Conservation (phyloP, 257 asterid species). For the Solanum boliviense region DNA sequence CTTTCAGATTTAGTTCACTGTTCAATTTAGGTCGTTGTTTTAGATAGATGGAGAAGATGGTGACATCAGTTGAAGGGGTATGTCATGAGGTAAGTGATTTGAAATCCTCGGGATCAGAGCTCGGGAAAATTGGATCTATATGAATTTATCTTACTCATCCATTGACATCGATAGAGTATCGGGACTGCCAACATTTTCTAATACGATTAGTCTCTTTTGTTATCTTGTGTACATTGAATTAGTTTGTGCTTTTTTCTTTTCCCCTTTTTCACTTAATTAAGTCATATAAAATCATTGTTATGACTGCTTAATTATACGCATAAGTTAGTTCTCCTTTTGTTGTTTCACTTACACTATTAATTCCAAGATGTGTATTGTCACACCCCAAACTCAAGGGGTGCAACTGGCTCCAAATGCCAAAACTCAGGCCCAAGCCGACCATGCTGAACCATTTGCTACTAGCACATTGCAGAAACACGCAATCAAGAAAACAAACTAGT, state of each 20-base stretch:
- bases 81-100: constrained; percentile 8
- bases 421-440: too few species aligned
- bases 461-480: too few species aligned
- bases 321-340: not conserved
- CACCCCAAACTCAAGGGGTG: too few species aligned
- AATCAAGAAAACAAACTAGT: too few species aligned
- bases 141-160: constrained; percentile 33
- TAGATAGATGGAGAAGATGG: not conserved
- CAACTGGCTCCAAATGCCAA: too few species aligned
- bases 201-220: constrained; percentile 37
- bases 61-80: not conserved
- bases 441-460: too few species aligned
- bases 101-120: constrained; percentile 25
- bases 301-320: not conserved
- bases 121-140: constrained; percentile 25
- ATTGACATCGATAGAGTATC: constrained; percentile 16
- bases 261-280: not conserved
- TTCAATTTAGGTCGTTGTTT: too few species aligned
- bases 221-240: too few species aligned
- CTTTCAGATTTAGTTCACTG: not conserved
- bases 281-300: too few species aligned
- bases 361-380: not conserved
- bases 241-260: too few species aligned
- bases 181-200: constrained; percentile 37
- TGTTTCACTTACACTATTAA: not conserved